Conservation (phyloP, 805 yeast genomes). For the Ogataea corticis region DNA sequence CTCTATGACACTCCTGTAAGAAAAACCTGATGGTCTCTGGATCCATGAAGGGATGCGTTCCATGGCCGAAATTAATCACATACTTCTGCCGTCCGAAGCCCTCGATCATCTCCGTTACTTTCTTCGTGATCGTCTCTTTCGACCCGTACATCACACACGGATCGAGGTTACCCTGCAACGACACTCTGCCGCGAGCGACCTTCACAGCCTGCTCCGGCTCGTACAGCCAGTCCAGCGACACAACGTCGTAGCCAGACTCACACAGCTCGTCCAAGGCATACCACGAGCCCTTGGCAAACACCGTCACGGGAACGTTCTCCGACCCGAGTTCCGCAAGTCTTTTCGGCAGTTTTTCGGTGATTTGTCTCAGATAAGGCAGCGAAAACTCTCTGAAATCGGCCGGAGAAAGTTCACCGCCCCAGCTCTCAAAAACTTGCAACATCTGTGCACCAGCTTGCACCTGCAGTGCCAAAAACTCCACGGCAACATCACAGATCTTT, state of each 20-base stretch:
- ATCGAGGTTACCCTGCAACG: constrained; percentile 92
- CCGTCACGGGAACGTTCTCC: constrained; percentile 80
- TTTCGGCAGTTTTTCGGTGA: constrained; percentile 63
- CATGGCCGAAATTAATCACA: constrained; percentile 95
- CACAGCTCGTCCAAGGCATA: constrained; percentile 87
- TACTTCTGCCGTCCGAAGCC: constrained; percentile 90
- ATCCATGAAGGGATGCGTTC: constrained; percentile 97
- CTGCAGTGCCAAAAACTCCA: constrained; percentile 91
- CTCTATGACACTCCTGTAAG: constrained; percentile 81
- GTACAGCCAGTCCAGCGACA: constrained; percentile 92
- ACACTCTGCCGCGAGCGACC: constrained; percentile 70
- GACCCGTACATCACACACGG: constrained; percentile 95
- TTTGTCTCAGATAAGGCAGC: constrained; percentile 82
- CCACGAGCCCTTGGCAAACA: constrained; percentile 97
- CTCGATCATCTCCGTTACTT: constrained; percentile 83
- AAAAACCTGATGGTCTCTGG: constrained; percentile 87
- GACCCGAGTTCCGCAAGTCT: constrained; percentile 71
- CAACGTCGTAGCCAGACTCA: constrained; percentile 75
- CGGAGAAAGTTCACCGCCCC: constrained; percentile 98
- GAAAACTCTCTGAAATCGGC: constrained; percentile 85
- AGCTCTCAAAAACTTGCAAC: constrained; percentile 93
- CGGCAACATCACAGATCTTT: constrained; percentile 80
- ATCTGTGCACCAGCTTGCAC: constrained; percentile 98
- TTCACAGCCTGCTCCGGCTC: constrained; percentile 83
- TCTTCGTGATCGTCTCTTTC: constrained; percentile 71